Evolutionary conservation across 2,329 filamentous ascomycete species (phyloP), one percentile per base, ranked within the genome.

Genomic region (Clathrospora elynae): DNA sequence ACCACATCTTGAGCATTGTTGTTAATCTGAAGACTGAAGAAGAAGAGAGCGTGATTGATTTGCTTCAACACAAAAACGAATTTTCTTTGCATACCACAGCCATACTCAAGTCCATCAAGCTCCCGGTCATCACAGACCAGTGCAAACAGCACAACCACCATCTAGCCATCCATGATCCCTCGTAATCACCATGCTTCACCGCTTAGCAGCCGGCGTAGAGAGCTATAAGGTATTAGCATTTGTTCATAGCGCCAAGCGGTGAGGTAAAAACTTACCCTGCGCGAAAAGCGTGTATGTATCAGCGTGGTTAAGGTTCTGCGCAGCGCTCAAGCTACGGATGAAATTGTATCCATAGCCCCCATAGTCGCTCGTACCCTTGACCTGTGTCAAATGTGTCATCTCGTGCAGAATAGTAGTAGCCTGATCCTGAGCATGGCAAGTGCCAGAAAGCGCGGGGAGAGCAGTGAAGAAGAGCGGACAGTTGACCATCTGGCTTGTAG

Each of bases 351-450:
- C 81, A 48, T 80, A 81, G 16, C 51, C 59, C 13, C 73, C 78
- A 43, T 77, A 73, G 59, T 86, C 83, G 2, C 73, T 62, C 1
- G 82, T 84, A 4, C 81, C 80, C 35, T 79, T 78, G n/a, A 76
- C 71, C 68, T 71, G 73, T 59, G 76, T 67, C 20, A 76, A 72
- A 61, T 86, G 84, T 9, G 83, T 85, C 50, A 76, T 72, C 73
- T 87, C 84, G 57, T 87, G 84, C 11, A 87, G 64, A 23, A 75
- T 75, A 6, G 83, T 85, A 6, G 77, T 82, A 3, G 78, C 78
- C 70, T 83, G 80, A 59, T 85, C 83, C 66, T 86, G 83, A 3
- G 58, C 75, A 61, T 85, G 81, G 71, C 84, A 87, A 2, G 59
- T 67, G 5, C 53, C 49, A n/a, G 76, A 73, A 25, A 78, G 42